phyloP scores from a whole-genome alignment of 1,284 basidiomycete genomes.

The Trametes polyzona region DNA sequence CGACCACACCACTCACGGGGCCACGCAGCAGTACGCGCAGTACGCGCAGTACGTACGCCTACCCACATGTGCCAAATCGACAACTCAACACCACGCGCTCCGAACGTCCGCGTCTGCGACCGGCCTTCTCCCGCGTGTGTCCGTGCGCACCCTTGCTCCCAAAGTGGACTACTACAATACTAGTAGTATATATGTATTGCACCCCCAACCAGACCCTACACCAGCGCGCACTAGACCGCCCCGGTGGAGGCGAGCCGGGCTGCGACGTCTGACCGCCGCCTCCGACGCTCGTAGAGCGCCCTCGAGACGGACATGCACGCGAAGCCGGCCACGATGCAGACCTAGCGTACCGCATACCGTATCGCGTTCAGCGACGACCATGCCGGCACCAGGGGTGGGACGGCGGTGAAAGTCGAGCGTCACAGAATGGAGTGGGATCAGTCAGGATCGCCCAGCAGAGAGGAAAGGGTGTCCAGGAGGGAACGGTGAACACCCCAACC shows the following conservation, averaged over 20 bases:
- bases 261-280: background rate
- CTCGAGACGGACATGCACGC: constrained; percentile 26
- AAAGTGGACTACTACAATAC: too few species aligned
- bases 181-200: too few species aligned
- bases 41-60: too few species aligned
- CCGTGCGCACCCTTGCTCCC: background rate
- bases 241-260: background rate
- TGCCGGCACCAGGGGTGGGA: background rate
- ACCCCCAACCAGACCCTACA: too few species aligned
- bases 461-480: constrained; percentile 1
- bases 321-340: constrained; percentile 27
- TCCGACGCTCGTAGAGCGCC: constrained; percentile 16
- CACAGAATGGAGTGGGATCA: constrained; percentile 43
- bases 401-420: background rate
- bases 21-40: too few species aligned
- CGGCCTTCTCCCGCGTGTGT: background rate
- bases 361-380: background rate
- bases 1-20: too few species aligned
- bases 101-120: background rate
- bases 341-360: background rate
- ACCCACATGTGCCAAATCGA: too few species aligned
- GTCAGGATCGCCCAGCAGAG: background rate
- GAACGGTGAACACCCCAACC: too few species aligned
- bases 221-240: background rate
- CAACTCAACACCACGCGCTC: background rate